Evolutionary conservation across 2,329 filamentous ascomycete genomes (phyloP).

Genomic region (Talaromyces amestolkiae): DNA sequence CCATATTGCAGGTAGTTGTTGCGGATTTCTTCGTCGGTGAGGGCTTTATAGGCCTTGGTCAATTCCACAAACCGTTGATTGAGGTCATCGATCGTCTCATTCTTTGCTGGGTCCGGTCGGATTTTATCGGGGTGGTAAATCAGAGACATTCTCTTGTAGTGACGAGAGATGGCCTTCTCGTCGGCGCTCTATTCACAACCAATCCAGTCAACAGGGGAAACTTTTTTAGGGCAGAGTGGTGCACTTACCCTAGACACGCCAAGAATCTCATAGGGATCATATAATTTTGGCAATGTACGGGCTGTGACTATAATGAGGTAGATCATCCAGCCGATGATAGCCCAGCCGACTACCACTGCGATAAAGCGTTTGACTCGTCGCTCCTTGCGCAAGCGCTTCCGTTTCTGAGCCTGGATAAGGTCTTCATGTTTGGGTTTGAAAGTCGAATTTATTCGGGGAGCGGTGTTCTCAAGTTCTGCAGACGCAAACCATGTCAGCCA

Average conservation of each 20-base stretch:
- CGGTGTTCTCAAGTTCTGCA: constrained; percentile 70
- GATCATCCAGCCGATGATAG: constrained; percentile 81
- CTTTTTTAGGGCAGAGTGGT: neutral
- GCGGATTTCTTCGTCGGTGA: constrained; percentile 94
- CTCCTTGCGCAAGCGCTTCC: constrained; percentile 85
- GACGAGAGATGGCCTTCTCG: constrained; percentile 88
- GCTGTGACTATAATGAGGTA: constrained; percentile 85
- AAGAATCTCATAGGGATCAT: constrained; percentile 96
- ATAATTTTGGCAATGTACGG: constrained; percentile 70
- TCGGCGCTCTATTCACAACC: constrained; percentile 63
- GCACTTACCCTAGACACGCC: constrained; percentile 71
- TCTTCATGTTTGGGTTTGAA: constrained; percentile 81
- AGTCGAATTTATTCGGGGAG: constrained; percentile 75
- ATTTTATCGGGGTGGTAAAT: constrained; percentile 93
- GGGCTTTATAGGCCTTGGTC: constrained; percentile 95
- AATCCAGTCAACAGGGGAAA: constrained; percentile 7
- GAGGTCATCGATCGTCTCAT: constrained; percentile 79
- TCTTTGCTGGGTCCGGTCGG: constrained; percentile 76
- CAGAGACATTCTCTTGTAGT: constrained; percentile 82
- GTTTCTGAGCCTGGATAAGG: constrained; percentile 76
- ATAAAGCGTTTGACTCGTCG: constrained; percentile 80
- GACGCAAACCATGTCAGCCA: too few species aligned
- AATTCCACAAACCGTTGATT: constrained; percentile 91
- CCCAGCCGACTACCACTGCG: constrained; percentile 74
- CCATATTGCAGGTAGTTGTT: constrained; percentile 97